Evolutionary conservation across 1,284 basidiomycete species (phyloP).

Genomic region (Papiliotrema fonsecae): DNA sequence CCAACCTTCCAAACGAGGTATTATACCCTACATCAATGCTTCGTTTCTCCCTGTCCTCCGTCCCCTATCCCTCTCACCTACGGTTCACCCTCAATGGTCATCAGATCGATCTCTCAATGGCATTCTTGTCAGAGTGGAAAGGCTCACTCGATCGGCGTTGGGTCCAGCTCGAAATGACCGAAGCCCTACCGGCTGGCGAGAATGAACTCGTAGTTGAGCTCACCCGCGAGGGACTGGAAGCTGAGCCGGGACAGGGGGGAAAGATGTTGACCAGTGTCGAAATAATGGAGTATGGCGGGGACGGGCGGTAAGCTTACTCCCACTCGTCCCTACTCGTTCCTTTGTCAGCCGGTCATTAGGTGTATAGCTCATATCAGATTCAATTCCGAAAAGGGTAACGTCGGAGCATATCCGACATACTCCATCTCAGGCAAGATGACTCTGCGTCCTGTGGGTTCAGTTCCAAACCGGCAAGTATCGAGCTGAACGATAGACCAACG

Average conservation of each 20-base stretch:
- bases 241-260: constrained; percentile 55
- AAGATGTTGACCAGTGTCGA: constrained; percentile 65
- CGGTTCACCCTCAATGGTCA: constrained; percentile 58
- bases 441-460: constrained; percentile 35
- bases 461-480: constrained; percentile 50
- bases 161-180: constrained; percentile 32
- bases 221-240: constrained; percentile 53
- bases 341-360: no score
- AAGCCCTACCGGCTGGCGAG: constrained; percentile 45
- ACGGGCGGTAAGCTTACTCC: constrained; percentile 54
- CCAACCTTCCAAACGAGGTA: constrained; percentile 22
- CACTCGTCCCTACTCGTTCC: background rate
- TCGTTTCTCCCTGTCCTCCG: constrained; percentile 68
- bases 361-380: constrained; percentile 56
- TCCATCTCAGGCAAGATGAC: constrained; percentile 29
- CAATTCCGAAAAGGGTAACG: constrained; percentile 56
- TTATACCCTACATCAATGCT: constrained; percentile 60
- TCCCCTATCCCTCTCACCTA: constrained; percentile 59
- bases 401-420: constrained; percentile 71
- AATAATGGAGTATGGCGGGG: constrained; percentile 67
- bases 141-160: constrained; percentile 44
- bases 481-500: constrained; percentile 57
- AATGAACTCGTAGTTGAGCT: constrained; percentile 60
- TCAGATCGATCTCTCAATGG: constrained; percentile 28
- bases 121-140: constrained; percentile 24